Base-by-base conservation (phyloP, 805 yeast genomes). In the Candida oleophila region DNA sequence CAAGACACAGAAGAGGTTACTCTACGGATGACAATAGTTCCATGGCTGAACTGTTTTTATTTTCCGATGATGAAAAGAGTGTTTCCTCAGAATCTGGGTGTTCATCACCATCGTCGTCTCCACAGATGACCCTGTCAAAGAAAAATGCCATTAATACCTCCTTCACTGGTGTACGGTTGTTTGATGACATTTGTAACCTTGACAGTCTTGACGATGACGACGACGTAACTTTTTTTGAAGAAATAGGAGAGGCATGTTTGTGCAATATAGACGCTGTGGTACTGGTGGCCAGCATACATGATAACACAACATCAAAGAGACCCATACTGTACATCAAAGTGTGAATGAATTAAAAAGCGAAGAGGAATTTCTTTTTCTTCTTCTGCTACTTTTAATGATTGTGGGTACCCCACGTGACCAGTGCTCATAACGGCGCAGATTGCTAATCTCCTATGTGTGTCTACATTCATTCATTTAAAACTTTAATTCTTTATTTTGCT, bases 1-100 rank as follows among this genome's bases (percentile, higher is more conserved):
- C 39, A 16, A 36, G 39, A 36, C 39, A 36, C 22, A 36, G 39
- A 36, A 36, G 39, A 36, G 39, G 39, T 19, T 36, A 36, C 22
- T 36, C 39, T 19, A 36, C 39, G 4, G 39, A 36, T 16, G 39
- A 36, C 14, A 19, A 16, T 16, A 36, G 39, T 22, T 36, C 39
- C 21, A 15, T 22, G 15, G 19, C 15, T 19, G 43, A 41, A 14
- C 43, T 41, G 43, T 15, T 28, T 32, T n/a, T 11, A 8, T 41
- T 41, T 20, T 41, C 43, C 4, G 43, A 41, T 28, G 34, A n/a
- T 14, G 36, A 41, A 8, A 22, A 32, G n/a, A 28, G 30, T 12
- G 39, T 19, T 14, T 19, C 19, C 12, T 36, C 39, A 19, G 39
- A 36, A 9, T 36, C 39, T 36, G 39, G 9, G 9, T 36, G 16